Evolutionary conservation across 1,139 yeast species (phyloP), one percentile per base, ranked within the genome.

Genomic region (Arxiozyma telluris): DNA sequence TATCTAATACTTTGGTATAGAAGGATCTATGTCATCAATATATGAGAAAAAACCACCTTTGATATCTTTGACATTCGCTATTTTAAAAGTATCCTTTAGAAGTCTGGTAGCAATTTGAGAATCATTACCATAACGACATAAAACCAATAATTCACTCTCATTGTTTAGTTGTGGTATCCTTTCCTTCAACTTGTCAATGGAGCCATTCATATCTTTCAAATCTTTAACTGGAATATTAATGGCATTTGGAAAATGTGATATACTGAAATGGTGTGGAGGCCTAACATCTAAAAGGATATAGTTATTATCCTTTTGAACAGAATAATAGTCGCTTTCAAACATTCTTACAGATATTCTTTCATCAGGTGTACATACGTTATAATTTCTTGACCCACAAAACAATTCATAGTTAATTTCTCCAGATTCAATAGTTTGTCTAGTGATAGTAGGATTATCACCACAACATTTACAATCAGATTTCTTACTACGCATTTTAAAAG

Each of bases 91-190:
- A 17, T 78, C 81, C 50, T 76, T 72, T 50, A 93, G 68, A 50
- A 76, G 71, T 56, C 75, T 71, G 0, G 87, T 82, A 0, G 96
- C 96, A 21, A 82, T 70, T 63, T 88, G 93, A 0, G 98, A 91
- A 67, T 93, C 98, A 67, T 89, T 90, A 6, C 99, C 99, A 65
- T 76, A 83, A 44, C 98, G 77, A 68, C 99, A 93, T 18, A 91
- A 74, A 5, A 69, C 67, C 9, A 68, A 54, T 4, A 68, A 60
- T 49, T 67, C 68, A 39, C 64, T 61, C 18, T 60, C 55, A 23
- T 53, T 20, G n/a, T 49, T 50, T 3, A 69, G 21, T 6, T 43
- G 46, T 3, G 71, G 68, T 2, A 68, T 57, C 27, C 48, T 41
- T 9, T 58, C 50, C 47, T 59, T 56, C 39, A 68, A 50, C 47